Conservation (phyloP, 768 basidiomycete species). For the Crucibulum laeve region DNA sequence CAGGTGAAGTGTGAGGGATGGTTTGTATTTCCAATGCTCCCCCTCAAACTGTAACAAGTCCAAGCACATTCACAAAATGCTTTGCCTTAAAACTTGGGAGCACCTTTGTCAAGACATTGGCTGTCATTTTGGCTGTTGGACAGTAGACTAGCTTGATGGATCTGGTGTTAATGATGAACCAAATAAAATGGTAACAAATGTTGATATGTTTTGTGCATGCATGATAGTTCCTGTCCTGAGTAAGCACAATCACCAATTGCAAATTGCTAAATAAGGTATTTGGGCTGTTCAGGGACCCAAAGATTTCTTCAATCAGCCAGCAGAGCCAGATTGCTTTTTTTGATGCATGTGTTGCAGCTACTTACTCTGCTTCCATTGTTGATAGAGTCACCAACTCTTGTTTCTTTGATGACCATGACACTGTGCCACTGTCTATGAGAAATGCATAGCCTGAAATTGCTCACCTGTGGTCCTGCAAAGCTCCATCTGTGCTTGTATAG, state of each 20-base stretch:
- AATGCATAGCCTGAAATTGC: slow-evolving; percentile 22
- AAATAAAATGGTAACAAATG: background rate
- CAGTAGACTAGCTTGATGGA: too few species aligned
- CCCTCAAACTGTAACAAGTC: too few species aligned
- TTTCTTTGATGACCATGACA: slow-evolving; percentile 21
- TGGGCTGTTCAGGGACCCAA: slow-evolving; percentile 1
- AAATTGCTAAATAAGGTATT: background rate
- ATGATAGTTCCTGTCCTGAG: background rate
- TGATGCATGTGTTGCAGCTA: slow-evolving; percentile 13
- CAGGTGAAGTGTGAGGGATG: too few species aligned
- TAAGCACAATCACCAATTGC: background rate
- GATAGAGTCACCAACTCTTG: slow-evolving; percentile 16
- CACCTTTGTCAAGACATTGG: too few species aligned
- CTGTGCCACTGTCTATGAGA: slow-evolving; percentile 17
- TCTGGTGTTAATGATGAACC: background rate
- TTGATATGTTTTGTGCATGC: background rate
- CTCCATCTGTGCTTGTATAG: slow-evolving; percentile 5
- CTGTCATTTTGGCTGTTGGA: too few species aligned
- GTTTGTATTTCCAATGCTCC: too few species aligned
- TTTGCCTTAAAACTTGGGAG: background rate
- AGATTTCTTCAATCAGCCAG: slow-evolving; percentile 13
- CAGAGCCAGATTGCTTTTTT: slow-evolving; percentile 21
- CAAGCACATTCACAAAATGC: background rate
- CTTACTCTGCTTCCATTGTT: too few species aligned
- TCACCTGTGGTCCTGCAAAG: slow-evolving; percentile 9